Conservation (phyloP, 495 filamentous ascomycete genomes). For the Opeltia flavorubescens region DNA sequence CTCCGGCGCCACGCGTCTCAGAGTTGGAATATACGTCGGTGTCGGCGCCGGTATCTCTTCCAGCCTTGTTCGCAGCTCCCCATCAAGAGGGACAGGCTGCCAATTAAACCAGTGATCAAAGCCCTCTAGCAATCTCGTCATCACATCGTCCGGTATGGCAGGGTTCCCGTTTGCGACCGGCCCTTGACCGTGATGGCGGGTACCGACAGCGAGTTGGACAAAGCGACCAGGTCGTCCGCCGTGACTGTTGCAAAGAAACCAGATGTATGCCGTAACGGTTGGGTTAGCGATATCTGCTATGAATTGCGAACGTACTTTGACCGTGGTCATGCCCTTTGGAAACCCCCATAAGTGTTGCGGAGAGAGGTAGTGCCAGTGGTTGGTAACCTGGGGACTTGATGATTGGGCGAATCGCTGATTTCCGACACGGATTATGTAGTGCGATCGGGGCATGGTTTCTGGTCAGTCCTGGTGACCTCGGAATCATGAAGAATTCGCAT, state of each 20-base stretch:
- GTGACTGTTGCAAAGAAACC: constrained; percentile 15
- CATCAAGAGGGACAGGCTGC: constrained; percentile 3
- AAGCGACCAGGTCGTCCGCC: constrained; percentile 12
- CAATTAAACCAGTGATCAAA: constrained; percentile 16
- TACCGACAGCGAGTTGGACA: constrained; percentile 12
- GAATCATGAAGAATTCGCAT: too few species aligned
- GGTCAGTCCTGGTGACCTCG: too few species aligned
- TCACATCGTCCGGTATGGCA: constrained; percentile 10
- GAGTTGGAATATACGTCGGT: constrained; percentile 12
- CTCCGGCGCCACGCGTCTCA: constrained; percentile 6
- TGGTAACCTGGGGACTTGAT: not conserved
- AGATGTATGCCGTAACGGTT: constrained; percentile 11
- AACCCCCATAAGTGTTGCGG: constrained; percentile 14
- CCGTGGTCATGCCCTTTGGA: constrained; percentile 9
- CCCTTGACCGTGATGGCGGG: constrained; percentile 9
- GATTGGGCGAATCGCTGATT: not conserved
- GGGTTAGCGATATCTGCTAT: constrained; percentile 9
- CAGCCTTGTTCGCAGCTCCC: constrained; percentile 6
- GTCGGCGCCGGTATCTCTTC: constrained; percentile 8
- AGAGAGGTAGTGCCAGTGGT: constrained; percentile 15
- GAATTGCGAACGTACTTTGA: constrained; percentile 14
- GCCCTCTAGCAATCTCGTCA: constrained; percentile 9
- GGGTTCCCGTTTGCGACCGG: constrained; percentile 6
- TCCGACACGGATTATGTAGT: constrained; percentile 2
- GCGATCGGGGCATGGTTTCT: not conserved